Conservation (phyloP, 164 flowering plant genomes). For the Nymphaea thermarum region DNA sequence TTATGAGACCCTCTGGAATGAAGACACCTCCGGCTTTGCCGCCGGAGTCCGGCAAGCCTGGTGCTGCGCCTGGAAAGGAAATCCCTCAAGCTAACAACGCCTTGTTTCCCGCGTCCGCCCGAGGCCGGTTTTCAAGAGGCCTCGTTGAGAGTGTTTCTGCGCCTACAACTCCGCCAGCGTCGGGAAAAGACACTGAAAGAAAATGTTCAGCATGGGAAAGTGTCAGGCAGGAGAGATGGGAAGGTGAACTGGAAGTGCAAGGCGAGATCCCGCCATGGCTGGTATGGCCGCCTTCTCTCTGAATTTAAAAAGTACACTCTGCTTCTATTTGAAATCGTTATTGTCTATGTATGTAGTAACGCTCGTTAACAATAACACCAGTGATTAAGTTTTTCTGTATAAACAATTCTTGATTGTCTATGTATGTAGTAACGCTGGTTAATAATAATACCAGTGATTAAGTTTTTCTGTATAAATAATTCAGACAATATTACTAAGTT, state of each 20-base stretch:
- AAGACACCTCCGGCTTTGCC: slow-evolving; percentile 3
- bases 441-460: too few relatives aligned
- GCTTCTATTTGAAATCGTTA: too few relatives aligned
- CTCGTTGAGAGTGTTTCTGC: slow-evolving; percentile 31
- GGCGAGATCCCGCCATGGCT: slow-evolving; percentile 88
- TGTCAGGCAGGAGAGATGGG: slow-evolving; percentile 69
- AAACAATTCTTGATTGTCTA: too few relatives aligned
- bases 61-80: background rate
- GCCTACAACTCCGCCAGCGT: slow-evolving; percentile 9
- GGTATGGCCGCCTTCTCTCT: slow-evolving; percentile 27
- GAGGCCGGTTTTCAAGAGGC: slow-evolving; percentile 5
- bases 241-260: slow-evolving; percentile 69
- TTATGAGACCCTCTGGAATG: slow-evolving; percentile 11
- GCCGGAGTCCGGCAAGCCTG: slow-evolving; percentile 3
- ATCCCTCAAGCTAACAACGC: background rate
- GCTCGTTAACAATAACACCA: too few relatives aligned
- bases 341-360: too few relatives aligned
- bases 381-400: too few relatives aligned
- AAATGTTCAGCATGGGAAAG: slow-evolving; percentile 81
- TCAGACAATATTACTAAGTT: too few relatives aligned
- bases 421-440: too few relatives aligned
- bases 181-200: background rate
- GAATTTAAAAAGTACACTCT: too few relatives aligned
- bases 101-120: background rate
- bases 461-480: too few relatives aligned